Conservation (phyloP, 306 rosid species). For the Cicer arietinum region DNA sequence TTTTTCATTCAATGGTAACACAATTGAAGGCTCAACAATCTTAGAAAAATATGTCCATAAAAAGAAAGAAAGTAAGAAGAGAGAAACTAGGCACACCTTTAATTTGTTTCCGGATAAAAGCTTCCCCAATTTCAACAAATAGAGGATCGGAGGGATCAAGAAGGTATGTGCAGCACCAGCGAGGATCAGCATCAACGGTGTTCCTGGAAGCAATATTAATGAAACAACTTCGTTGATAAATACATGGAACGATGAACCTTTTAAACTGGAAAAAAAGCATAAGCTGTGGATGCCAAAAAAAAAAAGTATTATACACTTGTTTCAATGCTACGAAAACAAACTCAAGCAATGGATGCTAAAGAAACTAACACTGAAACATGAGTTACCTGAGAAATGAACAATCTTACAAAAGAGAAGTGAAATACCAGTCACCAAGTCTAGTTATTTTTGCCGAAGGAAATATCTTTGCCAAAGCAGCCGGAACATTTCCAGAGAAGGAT, state of each 20-base stretch:
- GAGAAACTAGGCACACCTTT: constrained; percentile 59
- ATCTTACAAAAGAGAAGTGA: constrained; percentile 28
- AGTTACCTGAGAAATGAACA: constrained; percentile 32
- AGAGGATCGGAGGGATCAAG: constrained; percentile 95
- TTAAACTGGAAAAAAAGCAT: neutral
- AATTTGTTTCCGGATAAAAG: constrained; percentile 78
- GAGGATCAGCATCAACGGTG: constrained; percentile 75
- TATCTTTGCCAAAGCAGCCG: constrained; percentile 69
- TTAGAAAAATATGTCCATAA: neutral
- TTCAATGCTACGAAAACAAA: constrained; percentile 20
- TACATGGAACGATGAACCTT: constrained; percentile 31
- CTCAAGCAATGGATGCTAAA: constrained; percentile 2
- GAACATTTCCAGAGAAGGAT: constrained; percentile 95
- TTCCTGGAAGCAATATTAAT: constrained; percentile 59
- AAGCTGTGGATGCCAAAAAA: constrained; percentile 30
- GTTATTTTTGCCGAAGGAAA: constrained; percentile 87
- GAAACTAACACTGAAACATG: constrained; percentile 26
- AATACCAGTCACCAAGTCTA: constrained; percentile 93
- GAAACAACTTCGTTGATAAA: constrained; percentile 45
- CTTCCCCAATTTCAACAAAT: constrained; percentile 85
- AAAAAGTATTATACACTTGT: neutral
- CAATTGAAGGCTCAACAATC: neutral
- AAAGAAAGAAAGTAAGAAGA: neutral
- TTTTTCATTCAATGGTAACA: neutral
- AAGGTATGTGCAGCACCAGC: constrained; percentile 95